phyloP scores from a whole-genome alignment of 371 early-diverging fungal species.

The Capniomyces stellatus region DNA sequence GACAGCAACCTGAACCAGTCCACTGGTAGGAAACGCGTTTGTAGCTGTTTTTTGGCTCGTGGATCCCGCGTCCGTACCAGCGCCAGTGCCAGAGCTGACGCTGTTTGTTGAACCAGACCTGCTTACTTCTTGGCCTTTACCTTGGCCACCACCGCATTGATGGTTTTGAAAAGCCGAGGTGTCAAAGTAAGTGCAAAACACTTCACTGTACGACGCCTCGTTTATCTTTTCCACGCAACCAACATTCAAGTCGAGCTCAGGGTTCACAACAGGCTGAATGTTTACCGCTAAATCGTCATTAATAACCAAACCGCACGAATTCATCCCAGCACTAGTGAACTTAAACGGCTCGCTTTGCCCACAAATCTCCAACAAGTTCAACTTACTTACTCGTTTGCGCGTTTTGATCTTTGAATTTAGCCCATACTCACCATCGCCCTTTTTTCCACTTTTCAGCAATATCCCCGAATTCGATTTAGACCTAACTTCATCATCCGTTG shows the following conservation, averaged over 20 bases:
- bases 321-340: slow-evolving; percentile 16
- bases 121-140: slow-evolving; percentile 10
- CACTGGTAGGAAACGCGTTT: slow-evolving; percentile 12
- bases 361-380: slow-evolving; percentile 16
- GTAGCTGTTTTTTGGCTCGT: slow-evolving; percentile 4
- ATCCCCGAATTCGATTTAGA: no score
- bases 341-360: slow-evolving; percentile 23
- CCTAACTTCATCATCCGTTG: no score
- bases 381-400: not conserved
- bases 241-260: slow-evolving; percentile 9
- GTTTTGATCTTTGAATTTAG: not conserved
- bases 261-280: slow-evolving; percentile 10
- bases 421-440: not conserved
- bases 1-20: slow-evolving; percentile 22
- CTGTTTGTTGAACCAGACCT: no score
- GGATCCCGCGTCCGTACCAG: slow-evolving; percentile 16
- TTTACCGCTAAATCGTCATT: slow-evolving; percentile 5
- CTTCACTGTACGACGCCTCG: slow-evolving; percentile 29
- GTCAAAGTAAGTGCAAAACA: slow-evolving; percentile 17
- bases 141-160: slow-evolving; percentile 6
- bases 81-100: slow-evolving; percentile 10
- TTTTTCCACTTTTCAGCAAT: no score
- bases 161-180: not conserved
- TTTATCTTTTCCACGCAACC: slow-evolving; percentile 21
- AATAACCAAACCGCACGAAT: slow-evolving; percentile 18